These are phyloP conservation scores for Cicer judaicum DNA, from an alignment of 306 rosid species.

Conservation along the genomic window DNA sequence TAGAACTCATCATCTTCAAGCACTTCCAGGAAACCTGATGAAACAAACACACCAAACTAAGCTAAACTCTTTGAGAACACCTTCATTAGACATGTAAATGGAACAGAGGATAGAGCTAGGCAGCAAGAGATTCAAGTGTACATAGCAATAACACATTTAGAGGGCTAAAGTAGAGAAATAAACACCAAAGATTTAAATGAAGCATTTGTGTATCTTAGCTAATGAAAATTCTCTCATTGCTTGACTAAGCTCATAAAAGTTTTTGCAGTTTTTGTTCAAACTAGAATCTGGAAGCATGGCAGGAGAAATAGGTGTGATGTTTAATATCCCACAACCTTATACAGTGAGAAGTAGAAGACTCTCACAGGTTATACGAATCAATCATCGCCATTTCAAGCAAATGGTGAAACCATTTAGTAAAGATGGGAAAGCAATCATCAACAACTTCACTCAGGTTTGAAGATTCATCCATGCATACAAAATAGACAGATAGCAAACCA, in stretches of 20 bases:
- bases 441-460: slow-evolving; percentile 72
- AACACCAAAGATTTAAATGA: slow-evolving; percentile 4
- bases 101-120: background rate
- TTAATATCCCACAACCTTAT: slow-evolving; percentile 83
- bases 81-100: slow-evolving; percentile 24
- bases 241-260: slow-evolving; percentile 40
- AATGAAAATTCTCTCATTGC: slow-evolving; percentile 16
- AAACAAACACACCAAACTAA: slow-evolving; percentile 36
- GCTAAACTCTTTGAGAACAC: slow-evolving; percentile 21
- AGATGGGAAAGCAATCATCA: slow-evolving; percentile 66
- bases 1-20: slow-evolving; percentile 9
- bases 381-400: slow-evolving; percentile 80
- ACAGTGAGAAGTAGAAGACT: slow-evolving; percentile 83
- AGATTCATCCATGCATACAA: slow-evolving; percentile 32
- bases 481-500: slow-evolving; percentile 29
- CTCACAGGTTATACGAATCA: slow-evolving; percentile 72
- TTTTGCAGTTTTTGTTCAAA: slow-evolving; percentile 64
- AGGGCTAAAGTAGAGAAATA: slow-evolving; percentile 27
- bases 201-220: slow-evolving; percentile 32
- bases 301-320: slow-evolving; percentile 81
- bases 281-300: slow-evolving; percentile 71
- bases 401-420: slow-evolving; percentile 67
- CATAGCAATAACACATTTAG: slow-evolving; percentile 17
- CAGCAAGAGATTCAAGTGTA: background rate
- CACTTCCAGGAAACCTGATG: slow-evolving; percentile 48